Evolutionary conservation across 78 protist species (phyloP), one percentile per base, ranked within the genome.

Genomic region (Neovahlkampfia damariscottae): DNA sequence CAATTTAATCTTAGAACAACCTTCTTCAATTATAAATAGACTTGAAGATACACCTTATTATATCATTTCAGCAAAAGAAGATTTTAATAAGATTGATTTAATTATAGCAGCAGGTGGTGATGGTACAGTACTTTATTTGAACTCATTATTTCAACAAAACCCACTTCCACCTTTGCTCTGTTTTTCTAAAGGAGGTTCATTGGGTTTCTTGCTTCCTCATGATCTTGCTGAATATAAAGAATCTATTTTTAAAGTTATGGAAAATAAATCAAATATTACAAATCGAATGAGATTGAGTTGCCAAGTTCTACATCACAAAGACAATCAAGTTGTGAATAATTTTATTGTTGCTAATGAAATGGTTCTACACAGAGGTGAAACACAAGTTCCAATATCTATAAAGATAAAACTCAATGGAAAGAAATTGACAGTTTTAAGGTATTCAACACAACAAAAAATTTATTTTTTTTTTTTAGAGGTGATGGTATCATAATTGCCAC

Each of bases 401-500:
- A n/a, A n/a, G n/a, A n/a, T n/a, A n/a, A n/a, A n/a, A n/a, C n/a
- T n/a, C n/a, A n/a, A n/a, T n/a, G n/a, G n/a, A n/a, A n/a, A n/a
- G n/a, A n/a, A n/a, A n/a, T n/a, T n/a, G n/a, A n/a, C n/a, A n/a
- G n/a, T n/a, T n/a, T n/a, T n/a, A n/a, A n/a, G n/a, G n/a, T n/a
- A n/a, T n/a, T n/a, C n/a, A n/a, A n/a, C n/a, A n/a, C n/a, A n/a
- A n/a, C n/a, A n/a, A n/a, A n/a, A n/a, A n/a, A n/a, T n/a, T n/a
- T n/a, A n/a, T n/a, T n/a, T n/a, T n/a, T n/a, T n/a, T n/a, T n/a
- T n/a, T n/a, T n/a, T 19, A 50, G 62, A 70, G 98, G 86, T 0
- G 95, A 92, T 68, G 94, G 98, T 0, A n/a, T 82, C 41, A 77
- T 84, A 40, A 36, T 88, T 31, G 69, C 84, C 5, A 80, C 88